Base-by-base conservation (phyloP, 129 eudicot species). In the Lactuca saligna region DNA sequence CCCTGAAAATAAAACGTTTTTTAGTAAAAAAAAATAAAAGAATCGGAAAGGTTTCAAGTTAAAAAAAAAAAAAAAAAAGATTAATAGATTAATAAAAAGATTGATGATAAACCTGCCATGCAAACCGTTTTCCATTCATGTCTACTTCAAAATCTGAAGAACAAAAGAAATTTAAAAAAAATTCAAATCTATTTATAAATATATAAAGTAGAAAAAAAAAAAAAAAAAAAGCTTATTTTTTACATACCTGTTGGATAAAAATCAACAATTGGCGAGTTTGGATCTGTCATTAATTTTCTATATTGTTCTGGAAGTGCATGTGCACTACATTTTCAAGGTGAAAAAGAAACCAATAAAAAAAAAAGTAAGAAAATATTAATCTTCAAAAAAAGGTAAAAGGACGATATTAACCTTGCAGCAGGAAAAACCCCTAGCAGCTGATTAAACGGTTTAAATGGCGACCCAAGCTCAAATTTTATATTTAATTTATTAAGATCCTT, bases 371-470 rank as follows among this genome's bases (percentile, higher is more conserved):
- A 68, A 38, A 38, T n/a, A 9, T 10, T 5, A 9, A 16, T 31
- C 37, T 3, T 51, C 4, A 8, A 37, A 50, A 48, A 17, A 6
- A 38, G 10, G 65, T 54, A 7, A 55, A 68, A 17, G 49, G 66
- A 68, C 1, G 54, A 29, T 48, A 57, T 46, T 61, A 84, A 93
- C 98, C 98, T 93, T 80, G 98, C 98, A 77, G 97, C 97, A 61
- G 98, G 98, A 61, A 93, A 93, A 78, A 93, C 98, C 51, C 97
- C 98, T 78, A 93, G 74, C 57, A 93, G 81, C 73, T 93, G 98
- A 83, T 87, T 82, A 38, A 93, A 93, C 44, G 98, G 98, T 75
- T 89, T 93, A 73, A 93, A 93, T 17, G 97, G 99, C 6, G 88
- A 72, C 29, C 99, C 99, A 7, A 93, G 74, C 60, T 93, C 95